Conservation (phyloP, 148 eudicot species). For the Rhododendron ferrugineum region DNA sequence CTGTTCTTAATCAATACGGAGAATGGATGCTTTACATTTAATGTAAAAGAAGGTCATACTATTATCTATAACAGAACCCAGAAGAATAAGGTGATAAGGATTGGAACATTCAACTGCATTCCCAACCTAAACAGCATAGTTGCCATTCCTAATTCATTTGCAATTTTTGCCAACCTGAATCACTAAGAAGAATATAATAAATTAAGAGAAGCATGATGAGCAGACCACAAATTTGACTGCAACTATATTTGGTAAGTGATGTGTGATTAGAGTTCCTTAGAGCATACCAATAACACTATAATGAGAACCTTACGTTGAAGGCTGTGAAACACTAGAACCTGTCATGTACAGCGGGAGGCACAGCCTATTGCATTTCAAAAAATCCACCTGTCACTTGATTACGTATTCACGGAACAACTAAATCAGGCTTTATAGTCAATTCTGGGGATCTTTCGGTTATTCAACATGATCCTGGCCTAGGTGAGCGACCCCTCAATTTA, state of each 20-base stretch:
- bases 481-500: not conserved
- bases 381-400: not conserved
- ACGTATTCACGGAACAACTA: not conserved
- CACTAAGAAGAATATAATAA: not conserved
- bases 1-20: not conserved
- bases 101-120: not conserved
- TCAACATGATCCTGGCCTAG: not conserved
- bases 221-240: not conserved
- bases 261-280: not conserved
- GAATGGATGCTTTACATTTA: not conserved
- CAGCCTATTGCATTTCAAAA: not conserved
- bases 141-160: not conserved
- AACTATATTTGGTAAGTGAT: not conserved
- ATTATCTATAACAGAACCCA: not conserved
- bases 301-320: not conserved
- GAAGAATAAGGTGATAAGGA: not conserved
- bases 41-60: not conserved
- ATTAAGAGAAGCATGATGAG: not conserved
- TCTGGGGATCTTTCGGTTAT: not conserved
- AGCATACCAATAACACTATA: not conserved
- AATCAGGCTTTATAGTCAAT: not conserved
- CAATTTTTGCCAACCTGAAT: not conserved
- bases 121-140: not conserved
- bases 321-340: not conserved
- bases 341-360: not conserved